Conservation (phyloP, 1,284 basidiomycete genomes). For the Ustilago loliicola region DNA sequence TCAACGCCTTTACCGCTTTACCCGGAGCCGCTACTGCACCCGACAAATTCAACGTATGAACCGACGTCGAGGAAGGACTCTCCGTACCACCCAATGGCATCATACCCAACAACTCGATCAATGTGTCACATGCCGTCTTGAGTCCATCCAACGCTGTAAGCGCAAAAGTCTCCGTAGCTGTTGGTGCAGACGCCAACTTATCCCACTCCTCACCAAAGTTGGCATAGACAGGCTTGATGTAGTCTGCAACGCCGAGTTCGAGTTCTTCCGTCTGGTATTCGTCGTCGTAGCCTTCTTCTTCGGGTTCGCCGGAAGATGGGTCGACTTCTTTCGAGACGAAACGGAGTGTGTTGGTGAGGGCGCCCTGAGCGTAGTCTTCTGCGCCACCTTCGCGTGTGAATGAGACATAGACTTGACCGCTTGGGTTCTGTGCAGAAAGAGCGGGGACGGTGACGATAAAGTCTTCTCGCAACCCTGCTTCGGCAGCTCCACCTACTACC, state of each 20-base stretch:
- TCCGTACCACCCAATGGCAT: conserved; percentile 81
- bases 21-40: conserved; percentile 87
- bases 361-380: conserved; percentile 82
- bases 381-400: conserved; percentile 84
- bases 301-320: conserved; percentile 93
- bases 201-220: conserved; percentile 97
- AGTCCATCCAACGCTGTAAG: conserved; percentile 92
- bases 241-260: conserved; percentile 90
- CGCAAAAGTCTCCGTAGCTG: conserved; percentile 91
- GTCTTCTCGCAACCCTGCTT: conserved; percentile 84
- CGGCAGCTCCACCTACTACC: conserved; percentile 90
- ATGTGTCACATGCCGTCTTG: conserved; percentile 87
- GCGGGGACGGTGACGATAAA: conserved; percentile 91
- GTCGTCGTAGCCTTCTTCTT: conserved; percentile 98
- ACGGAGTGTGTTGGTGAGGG: conserved; percentile 93
- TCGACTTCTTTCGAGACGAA: conserved; percentile 98
- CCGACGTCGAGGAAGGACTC: conserved; percentile 78
- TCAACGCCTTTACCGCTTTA: conserved; percentile 87
- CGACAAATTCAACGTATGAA: conserved; percentile 94
- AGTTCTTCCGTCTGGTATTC: conserved; percentile 98
- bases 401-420: conserved; percentile 89
- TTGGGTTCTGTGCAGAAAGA: conserved; percentile 76
- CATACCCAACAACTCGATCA: conserved; percentile 95
- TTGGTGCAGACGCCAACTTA: conserved; percentile 75
- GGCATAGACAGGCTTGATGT: conserved; percentile 91